Conservation (phyloP, 768 basidiomycete species). For the Daedaleopsis sinensis region DNA sequence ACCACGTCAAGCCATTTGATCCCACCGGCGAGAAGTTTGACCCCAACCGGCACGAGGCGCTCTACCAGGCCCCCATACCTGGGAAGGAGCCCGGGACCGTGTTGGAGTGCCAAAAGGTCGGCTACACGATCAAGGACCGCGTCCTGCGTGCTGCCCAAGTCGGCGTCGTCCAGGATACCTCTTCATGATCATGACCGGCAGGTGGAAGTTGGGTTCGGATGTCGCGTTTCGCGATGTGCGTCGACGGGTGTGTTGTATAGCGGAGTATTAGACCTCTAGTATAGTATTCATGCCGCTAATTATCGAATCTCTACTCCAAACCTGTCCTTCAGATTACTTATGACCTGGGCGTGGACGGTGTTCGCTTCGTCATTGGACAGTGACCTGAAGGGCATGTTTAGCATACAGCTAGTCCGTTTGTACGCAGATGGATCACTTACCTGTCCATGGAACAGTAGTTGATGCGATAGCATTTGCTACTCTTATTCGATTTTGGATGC, state of each 20-base stretch:
- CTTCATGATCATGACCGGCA: conserved; percentile 32
- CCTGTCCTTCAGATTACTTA: conserved; percentile 54
- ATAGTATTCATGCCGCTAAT: conserved; percentile 40
- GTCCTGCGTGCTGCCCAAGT: conserved; percentile 95
- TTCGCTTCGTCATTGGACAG: conserved; percentile 91
- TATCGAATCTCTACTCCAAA: conserved; percentile 90
- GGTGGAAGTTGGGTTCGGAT: neutral
- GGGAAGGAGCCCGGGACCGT: conserved; percentile 89
- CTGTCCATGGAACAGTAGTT: conserved; percentile 98
- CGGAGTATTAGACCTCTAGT: conserved; percentile 21
- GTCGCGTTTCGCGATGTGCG: neutral
- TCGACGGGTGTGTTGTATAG: conserved; percentile 7
- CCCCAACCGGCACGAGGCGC: conserved; percentile 93
- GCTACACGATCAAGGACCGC: conserved; percentile 94
- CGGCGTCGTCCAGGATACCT: conserved; percentile 82
- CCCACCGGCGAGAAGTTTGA: conserved; percentile 93
- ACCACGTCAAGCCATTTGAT: conserved; percentile 90
- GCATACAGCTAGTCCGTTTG: neutral
- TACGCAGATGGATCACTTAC: conserved; percentile 40
- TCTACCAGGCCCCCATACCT: conserved; percentile 92
- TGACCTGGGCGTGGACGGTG: conserved; percentile 67
- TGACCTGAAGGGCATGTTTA: conserved; percentile 52
- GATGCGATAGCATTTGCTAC: conserved; percentile 86
- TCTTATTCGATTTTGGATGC: conserved; percentile 83
- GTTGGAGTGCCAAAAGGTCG: conserved; percentile 87